These are phyloP conservation scores for Ceratocystis smalleyi DNA, from an alignment of 2,329 filamentous ascomycete species.

Conservation along the genomic window DNA sequence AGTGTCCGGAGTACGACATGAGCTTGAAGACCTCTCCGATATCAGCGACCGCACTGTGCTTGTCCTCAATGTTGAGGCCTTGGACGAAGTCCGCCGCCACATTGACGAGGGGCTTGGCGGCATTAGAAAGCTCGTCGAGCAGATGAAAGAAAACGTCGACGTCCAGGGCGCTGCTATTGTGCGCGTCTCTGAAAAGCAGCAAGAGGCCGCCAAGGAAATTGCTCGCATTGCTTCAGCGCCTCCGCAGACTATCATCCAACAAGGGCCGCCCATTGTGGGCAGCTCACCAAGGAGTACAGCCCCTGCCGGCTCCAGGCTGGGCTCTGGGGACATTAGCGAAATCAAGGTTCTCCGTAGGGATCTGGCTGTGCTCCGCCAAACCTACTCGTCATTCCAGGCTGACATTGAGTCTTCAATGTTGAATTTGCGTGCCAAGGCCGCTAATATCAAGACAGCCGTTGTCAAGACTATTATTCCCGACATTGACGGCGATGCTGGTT, in stretches of 20 bases:
- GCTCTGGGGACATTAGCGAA: slow-evolving; percentile 53
- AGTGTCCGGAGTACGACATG: slow-evolving; percentile 87
- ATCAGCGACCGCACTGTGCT: slow-evolving; percentile 90
- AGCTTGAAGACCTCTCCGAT: slow-evolving; percentile 81
- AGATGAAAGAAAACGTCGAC: slow-evolving; percentile 67
- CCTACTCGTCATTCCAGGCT: slow-evolving; percentile 78
- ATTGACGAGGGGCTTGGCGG: slow-evolving; percentile 82
- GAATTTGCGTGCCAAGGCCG: slow-evolving; percentile 64
- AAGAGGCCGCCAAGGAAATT: slow-evolving; percentile 79
- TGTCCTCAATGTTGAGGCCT: slow-evolving; percentile 80
- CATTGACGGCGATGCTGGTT: slow-evolving; percentile 62
- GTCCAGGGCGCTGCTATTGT: slow-evolving; percentile 72
- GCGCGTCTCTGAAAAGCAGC: slow-evolving; percentile 75
- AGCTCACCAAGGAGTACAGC: slow-evolving; percentile 23
- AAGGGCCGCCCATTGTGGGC: slow-evolving; percentile 23
- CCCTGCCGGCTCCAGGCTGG: slow-evolving; percentile 30
- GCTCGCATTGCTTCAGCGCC: slow-evolving; percentile 40
- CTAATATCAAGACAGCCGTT: slow-evolving; percentile 61
- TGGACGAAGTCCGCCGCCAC: slow-evolving; percentile 92
- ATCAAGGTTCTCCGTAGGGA: slow-evolving; percentile 73
- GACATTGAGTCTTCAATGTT: slow-evolving; percentile 83
- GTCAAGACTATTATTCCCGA: slow-evolving; percentile 54
- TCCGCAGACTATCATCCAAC: slow-evolving; percentile 23
- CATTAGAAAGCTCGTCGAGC: slow-evolving; percentile 68
- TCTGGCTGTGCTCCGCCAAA: slow-evolving; percentile 80